phyloP scores from a whole-genome alignment of 805 yeast genomes.

The Scheffersomyces spartinae region DNA sequence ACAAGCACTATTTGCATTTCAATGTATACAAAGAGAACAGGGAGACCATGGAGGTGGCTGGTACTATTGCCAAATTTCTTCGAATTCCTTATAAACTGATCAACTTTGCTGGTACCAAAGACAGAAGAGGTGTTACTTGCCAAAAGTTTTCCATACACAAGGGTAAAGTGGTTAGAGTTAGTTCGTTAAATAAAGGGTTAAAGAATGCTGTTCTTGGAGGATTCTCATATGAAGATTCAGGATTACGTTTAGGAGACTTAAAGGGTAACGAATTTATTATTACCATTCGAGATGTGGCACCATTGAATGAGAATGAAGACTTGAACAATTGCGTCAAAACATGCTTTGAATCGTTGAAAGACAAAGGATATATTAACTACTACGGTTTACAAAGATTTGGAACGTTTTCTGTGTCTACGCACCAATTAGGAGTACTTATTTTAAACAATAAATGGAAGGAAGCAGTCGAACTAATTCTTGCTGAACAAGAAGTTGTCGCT shows the following conservation, averaged over 20 bases:
- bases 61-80: conserved; percentile 58
- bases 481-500: conserved; percentile 75
- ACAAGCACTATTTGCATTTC: conserved; percentile 59
- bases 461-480: conserved; percentile 67
- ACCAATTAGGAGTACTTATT: conserved; percentile 65
- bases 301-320: conserved; percentile 16
- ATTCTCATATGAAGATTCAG: conserved; percentile 51
- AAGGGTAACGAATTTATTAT: conserved; percentile 83
- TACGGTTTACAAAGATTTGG: conserved; percentile 99
- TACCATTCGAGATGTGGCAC: conserved; percentile 63
- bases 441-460: conserved; percentile 65
- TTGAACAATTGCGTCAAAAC: conserved; percentile 36
- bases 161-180: conserved; percentile 63
- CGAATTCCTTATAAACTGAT: conserved; percentile 62
- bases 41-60: conserved; percentile 94
- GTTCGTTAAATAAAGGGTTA: conserved; percentile 62
- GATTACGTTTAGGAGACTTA: conserved; percentile 70
- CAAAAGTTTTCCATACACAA: conserved; percentile 65
- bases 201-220: conserved; percentile 75
- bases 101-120: conserved; percentile 91
- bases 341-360: conserved; percentile 46
- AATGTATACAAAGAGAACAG: conserved; percentile 86
- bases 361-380: conserved; percentile 80
- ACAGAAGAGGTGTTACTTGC: conserved; percentile 89
- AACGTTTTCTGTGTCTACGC: conserved; percentile 88